Conservation (phyloP, 2,329 filamentous ascomycete species). For the Paecilomyces dactylethromorphus region DNA sequence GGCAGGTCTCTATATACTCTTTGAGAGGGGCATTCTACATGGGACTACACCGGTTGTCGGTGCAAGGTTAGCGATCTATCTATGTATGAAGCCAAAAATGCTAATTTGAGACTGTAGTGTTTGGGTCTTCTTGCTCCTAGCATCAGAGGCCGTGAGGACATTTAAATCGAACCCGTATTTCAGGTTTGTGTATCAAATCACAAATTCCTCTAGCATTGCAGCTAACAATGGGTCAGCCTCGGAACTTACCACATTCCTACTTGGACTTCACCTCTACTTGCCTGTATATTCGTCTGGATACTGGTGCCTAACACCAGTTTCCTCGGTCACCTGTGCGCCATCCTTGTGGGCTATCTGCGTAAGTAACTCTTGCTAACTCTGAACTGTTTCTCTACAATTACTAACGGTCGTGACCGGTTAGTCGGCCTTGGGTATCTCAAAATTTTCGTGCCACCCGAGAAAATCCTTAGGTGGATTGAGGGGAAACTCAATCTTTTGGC, state of each 20-base stretch:
- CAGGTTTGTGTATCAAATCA: conserved; percentile 15
- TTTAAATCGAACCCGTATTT: conserved; percentile 76
- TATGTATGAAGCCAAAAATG: not conserved
- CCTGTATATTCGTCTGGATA: conserved; percentile 67
- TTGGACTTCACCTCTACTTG: conserved; percentile 79
- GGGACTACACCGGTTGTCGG: conserved; percentile 71
- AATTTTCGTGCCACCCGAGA: conserved; percentile 83
- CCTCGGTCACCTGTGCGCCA: conserved; percentile 76
- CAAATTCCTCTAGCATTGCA: not conserved
- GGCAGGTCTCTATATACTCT: conserved; percentile 69
- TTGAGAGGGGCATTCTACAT: conserved; percentile 67
- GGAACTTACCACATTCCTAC: conserved; percentile 72
- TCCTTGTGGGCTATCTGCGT: conserved; percentile 83
- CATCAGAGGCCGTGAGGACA: conserved; percentile 78
- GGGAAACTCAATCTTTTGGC: conserved; percentile 78
- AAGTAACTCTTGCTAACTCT: conserved; percentile 29
- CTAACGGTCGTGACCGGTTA: conserved; percentile 26
- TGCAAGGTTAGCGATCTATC: conserved; percentile 58
- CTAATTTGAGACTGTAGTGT: conserved; percentile 50
- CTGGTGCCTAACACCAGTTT: conserved; percentile 77
- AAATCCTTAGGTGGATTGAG: conserved; percentile 81
- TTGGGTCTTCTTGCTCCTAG: conserved; percentile 86
- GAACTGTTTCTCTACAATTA: not conserved
- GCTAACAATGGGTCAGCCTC: conserved; percentile 35
- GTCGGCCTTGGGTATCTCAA: conserved; percentile 84